Base-by-base conservation (phyloP, 2,329 filamentous ascomycete species). In the Nothophaeocryptopus gaeumannii region DNA sequence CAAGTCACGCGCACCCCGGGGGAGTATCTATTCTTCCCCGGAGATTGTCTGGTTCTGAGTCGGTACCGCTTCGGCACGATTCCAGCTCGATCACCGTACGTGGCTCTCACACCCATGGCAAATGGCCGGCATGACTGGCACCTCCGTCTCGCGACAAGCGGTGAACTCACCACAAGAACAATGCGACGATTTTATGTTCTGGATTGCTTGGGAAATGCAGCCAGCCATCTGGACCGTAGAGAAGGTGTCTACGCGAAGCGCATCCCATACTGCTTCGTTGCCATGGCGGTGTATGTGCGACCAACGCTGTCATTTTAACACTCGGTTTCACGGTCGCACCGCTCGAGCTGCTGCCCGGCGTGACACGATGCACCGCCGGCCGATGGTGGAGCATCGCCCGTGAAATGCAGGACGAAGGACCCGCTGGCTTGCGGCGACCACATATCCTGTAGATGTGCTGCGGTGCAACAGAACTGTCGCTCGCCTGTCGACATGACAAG, bases 391-490 rank as follows among this genome's bases (percentile, higher is more conserved):
- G 20, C 20, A 26, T 26, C 7, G 20, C 20, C 33, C 36, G 32
- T 35, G 12, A 32, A 37, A 37, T 45, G 45, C 37, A 41, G 40
- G 36, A 38, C 30, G 10, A 30, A 14, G 39, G 42, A 30, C 47
- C 47, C 42, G 16, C 20, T 13, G 39, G 33, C 43, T 34, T 35
- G 42, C 38, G 45, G 47, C 41, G 45, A 26, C 20, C 13, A 32
- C 43, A 47, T 29, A 40, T 29, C 35, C 30, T 32, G 34, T 40
- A 13, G 32, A 30, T 31, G 47, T 38, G 39, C 39, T 55, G 55
- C 47, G 33, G 54, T 59, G 57, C 45, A 44, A 59, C 57, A 47
- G 52, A 58, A 54, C 57, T 55, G 57, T 59, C 54, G 57, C 47
- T 54, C 47, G 57, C 54, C 54, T 54, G 47, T 50, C 48, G 54